Percentiles rank a stretch among this genome's conserved stretches.
Evolutionary conservation across 768 basidiomycete species (phyloP).

Genomic region (Collybiopsis confluens): DNA sequence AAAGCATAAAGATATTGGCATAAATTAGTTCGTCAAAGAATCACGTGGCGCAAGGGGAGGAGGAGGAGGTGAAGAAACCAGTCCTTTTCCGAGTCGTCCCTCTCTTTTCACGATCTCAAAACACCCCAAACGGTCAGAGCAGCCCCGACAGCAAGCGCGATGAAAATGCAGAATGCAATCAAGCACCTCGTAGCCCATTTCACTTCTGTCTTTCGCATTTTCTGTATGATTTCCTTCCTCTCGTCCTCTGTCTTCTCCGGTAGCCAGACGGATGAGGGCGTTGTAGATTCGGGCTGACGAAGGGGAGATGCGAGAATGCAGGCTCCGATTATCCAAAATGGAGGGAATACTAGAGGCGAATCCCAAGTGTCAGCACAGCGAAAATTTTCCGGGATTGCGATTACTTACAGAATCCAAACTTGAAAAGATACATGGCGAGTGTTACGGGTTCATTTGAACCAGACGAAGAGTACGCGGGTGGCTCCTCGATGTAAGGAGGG

Average conservation of each 20-base stretch:
- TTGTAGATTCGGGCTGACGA: constrained; percentile 23
- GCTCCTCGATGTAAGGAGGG: constrained; percentile 8
- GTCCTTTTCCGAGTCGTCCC: background rate
- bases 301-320: constrained; percentile 37
- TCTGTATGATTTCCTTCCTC: constrained; percentile 19
- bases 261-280: constrained; percentile 22
- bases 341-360: constrained; percentile 37
- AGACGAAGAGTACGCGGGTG: constrained; percentile 2
- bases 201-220: constrained; percentile 16
- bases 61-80: background rate
- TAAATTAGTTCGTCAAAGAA: too few species aligned
- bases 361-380: background rate
- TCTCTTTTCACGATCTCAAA: background rate
- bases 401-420: constrained; percentile 44
- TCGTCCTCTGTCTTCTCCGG: constrained; percentile 26
- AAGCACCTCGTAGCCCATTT: constrained; percentile 7
- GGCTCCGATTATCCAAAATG: constrained; percentile 41
- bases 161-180: background rate
- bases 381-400: background rate
- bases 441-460: constrained; percentile 6
- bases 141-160: background rate
- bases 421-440: constrained; percentile 34
- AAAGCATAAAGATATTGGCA: background rate
- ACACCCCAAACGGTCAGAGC: constrained; percentile 1
- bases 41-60: too few species aligned